A percentile compares a stretch with the other conserved stretches of the same genome.
phyloP scores from a whole-genome alignment of 129 eudicot genomes.

The Helichrysum umbraculigerum region DNA sequence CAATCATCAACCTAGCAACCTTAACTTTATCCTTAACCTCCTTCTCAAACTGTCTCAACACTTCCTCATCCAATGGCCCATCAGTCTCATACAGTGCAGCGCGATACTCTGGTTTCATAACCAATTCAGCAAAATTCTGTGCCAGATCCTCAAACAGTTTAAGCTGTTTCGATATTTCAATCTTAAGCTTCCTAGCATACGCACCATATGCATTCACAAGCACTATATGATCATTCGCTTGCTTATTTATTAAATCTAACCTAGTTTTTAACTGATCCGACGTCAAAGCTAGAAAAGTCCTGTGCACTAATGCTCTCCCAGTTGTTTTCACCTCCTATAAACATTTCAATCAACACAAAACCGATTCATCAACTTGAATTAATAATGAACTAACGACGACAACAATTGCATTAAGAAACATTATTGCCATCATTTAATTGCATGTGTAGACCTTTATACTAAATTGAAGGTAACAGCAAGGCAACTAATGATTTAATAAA shows the following conservation, averaged over 20 bases:
- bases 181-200: slow-evolving; percentile 70
- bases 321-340: slow-evolving; percentile 46
- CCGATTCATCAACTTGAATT: not conserved
- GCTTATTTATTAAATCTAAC: slow-evolving; percentile 62
- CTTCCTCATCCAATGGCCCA: slow-evolving; percentile 83
- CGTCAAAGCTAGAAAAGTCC: slow-evolving; percentile 62
- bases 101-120: slow-evolving; percentile 49
- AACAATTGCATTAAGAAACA: not conserved
- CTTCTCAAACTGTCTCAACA: slow-evolving; percentile 83
- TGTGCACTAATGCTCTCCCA: slow-evolving; percentile 57
- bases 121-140: slow-evolving; percentile 43
- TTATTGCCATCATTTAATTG: no score
- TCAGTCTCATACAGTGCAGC: slow-evolving; percentile 63
- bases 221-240: slow-evolving; percentile 61
- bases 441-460: not conserved
- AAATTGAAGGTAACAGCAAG: slow-evolving; percentile 1
- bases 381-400: slow-evolving; percentile 2
- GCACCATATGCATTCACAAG: slow-evolving; percentile 75
- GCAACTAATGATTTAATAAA: not conserved
- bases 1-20: slow-evolving; percentile 71
- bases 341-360: slow-evolving; percentile 23
- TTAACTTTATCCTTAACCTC: slow-evolving; percentile 91
- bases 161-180: slow-evolving; percentile 65
- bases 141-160: slow-evolving; percentile 63
- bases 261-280: slow-evolving; percentile 70